Base-by-base conservation (phyloP, 768 basidiomycete species). In the Leccinum obscurum region DNA sequence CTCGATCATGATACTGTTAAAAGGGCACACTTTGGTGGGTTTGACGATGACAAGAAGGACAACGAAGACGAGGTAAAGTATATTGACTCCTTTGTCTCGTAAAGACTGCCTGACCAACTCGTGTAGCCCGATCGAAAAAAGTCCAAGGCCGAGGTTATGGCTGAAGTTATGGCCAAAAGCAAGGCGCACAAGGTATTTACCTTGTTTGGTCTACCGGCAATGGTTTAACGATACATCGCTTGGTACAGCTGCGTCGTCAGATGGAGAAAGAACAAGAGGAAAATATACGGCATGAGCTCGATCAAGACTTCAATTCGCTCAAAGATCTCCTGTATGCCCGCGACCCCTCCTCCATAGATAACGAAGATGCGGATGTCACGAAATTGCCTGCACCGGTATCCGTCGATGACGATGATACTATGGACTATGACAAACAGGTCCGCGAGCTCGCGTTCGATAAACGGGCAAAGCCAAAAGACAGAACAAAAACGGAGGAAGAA, bases 401-500 rank as follows among this genome's bases (percentile, higher is more conserved):
- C 0, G 15, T 55, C 9, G 15, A 55, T 17, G 59, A 62, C 1
- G 66, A 72, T 6, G 71, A 79, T 11, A 66, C 76, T 10, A 81
- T 85, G 57, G 88, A 95, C 66, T 99, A 98, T 68, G 96, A 99
- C 75, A 88, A 89, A 67, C 88, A 87, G 63, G 95, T 99, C 9
- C 87, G 92, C 17, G 92, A 95, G 65, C 85, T 98, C 41, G 95
- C 90, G 0, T 96, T 95, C 68, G 97, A 98, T 60, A 86, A 91
- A 66, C 85, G 97, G 1, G 91, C 97, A 3, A 92, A 95, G 63
- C 91, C 97, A 1, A 97, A 93, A 70, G 92, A 99, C 72, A 78
- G 97, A 57, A 95, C 93, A 30, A 98, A 97, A 78, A 98, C 95
- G 0, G 96, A 97, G 67, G 94, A 98, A 67, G 97, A 99, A 69